Base-by-base conservation (phyloP, 345 rosid genomes). In the Arabis alpina region DNA sequence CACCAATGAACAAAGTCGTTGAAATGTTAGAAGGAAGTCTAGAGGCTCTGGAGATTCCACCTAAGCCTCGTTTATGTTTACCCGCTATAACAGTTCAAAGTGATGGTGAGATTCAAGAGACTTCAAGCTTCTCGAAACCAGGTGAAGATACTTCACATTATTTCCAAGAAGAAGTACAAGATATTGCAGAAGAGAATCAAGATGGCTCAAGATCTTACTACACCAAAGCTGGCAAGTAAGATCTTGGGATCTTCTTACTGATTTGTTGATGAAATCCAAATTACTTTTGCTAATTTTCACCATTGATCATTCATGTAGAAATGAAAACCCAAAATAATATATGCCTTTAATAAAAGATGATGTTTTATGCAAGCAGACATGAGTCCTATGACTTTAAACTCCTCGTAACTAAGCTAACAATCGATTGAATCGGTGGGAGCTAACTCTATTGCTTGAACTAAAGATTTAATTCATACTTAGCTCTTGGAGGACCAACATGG, bases 21-120 rank as follows among this genome's bases (percentile, higher is more conserved):
- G 82, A 81, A 64, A 81, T 78, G 82, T 10, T 81, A 41, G 79
- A 66, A 37, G 78, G 78, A 25, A 65, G 72, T 42, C 36, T 25
- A n/a, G 73, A 74, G 23, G 61, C 54, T 53, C 11, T 74, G 8
- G 8, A 3, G 41, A 37, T 74, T 19, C 72, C 73, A 8, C 78
- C 78, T 19, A 53, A 65, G 55, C 78, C 78, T 56, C 13, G 57
- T 40, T 57, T 65, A 12, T 48, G 6, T 50, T 49, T 54, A 53
- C 61, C 74, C 0, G 15, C 15, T 0, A 10, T 0, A 11, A 28
- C 43, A 15, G 10, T 27, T 39, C 19, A 39, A 37, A 40, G 28
- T 70, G 23, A 3, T 11, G 59, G 44, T 39, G 66, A 70, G 9
- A 60, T 41, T 4, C 49, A 12, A 5, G 74, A 40, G 60, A 50